These are phyloP conservation scores for Oryza officinalis DNA, from an alignment of 176 grass and related monocot genomes.

Conservation along the genomic window DNA sequence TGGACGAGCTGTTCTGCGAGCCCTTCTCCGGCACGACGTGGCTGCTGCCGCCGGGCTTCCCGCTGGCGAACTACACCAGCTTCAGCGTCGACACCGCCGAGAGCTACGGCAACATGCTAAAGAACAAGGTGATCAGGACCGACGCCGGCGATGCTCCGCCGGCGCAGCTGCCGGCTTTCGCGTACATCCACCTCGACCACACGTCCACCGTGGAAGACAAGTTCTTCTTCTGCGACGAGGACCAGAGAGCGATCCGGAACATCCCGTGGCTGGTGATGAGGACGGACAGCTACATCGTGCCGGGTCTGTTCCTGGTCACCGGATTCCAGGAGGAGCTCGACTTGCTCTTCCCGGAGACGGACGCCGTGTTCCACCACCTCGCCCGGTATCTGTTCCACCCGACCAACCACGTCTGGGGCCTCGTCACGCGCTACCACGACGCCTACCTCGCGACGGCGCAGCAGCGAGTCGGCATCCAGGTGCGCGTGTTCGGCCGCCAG, in stretches of 20 bases:
- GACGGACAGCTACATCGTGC: slow-evolving; percentile 66
- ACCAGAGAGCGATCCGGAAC: slow-evolving; percentile 45
- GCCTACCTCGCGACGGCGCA: slow-evolving; percentile 42
- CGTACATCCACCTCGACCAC: slow-evolving; percentile 49
- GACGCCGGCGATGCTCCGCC: neutral
- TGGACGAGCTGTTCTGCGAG: slow-evolving; percentile 62
- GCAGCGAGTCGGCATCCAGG: slow-evolving; percentile 45
- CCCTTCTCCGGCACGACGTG: slow-evolving; percentile 59
- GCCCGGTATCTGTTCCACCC: slow-evolving; percentile 63
- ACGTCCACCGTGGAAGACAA: slow-evolving; percentile 7
- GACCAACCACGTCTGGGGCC: slow-evolving; percentile 63
- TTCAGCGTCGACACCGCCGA: slow-evolving; percentile 45
- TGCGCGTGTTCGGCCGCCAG: slow-evolving; percentile 31
- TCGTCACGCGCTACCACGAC: slow-evolving; percentile 55
- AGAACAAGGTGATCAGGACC: slow-evolving; percentile 26
- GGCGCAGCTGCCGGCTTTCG: neutral
- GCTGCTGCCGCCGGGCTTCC: slow-evolving; percentile 54
- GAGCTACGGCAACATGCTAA: slow-evolving; percentile 55
- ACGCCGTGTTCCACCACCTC: slow-evolving; percentile 58
- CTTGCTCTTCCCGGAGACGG: slow-evolving; percentile 50
- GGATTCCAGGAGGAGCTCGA: slow-evolving; percentile 44
- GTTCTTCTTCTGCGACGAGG: slow-evolving; percentile 53
- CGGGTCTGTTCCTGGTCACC: slow-evolving; percentile 46
- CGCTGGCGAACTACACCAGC: slow-evolving; percentile 29
- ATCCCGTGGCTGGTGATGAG: slow-evolving; percentile 55